Evolutionary conservation across 352 stramenopile species (phyloP), one percentile per base, ranked within the genome.

Genomic region (Phytophthora fragariae): DNA sequence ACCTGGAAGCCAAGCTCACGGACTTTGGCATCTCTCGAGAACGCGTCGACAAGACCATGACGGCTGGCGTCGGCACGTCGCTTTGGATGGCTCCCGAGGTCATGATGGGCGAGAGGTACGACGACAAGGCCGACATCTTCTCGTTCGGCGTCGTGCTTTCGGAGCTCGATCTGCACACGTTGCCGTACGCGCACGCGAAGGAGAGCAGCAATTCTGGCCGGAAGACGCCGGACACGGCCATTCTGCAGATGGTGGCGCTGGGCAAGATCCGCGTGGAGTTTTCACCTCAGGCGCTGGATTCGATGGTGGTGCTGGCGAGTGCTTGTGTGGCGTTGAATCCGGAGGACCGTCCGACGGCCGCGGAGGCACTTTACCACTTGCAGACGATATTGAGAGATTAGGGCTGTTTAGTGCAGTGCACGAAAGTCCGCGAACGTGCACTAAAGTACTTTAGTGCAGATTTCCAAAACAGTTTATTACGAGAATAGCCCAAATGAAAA

Each of bases 11-110:
- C 35, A 87, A 86, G 49, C 46, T 86, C 19, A 85, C 72, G 11
- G 79, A 87, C 58, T 89, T 89, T 61, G 76, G 73, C 14, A 70
- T 82, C 6, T 78, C 73, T 55, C 68, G 64, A 14, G 70, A 71
- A 49, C 64, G 59, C 33, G 65, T 56, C n/a, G 75, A 69, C 29
- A 71, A 21, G 39, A 83, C 79, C 1, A 83, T 85, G 75, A 85
- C 79, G 19, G 76, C 67, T 9, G 79, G 66, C 4, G 76, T 83
- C 0, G 79, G 60, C 19, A 79, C 80, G 11, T 82, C 73, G 57
- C 71, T 71, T 71, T 80, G 72, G 76, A 80, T 80, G 69, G 68
- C 76, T 9, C 72, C 74, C 3, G 68, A 75, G 29, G 61, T 75
- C 3, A 72, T 72, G 62, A 59, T 70, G 31, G 60, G 70, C 27